Evolutionary conservation across 2,329 filamentous ascomycete species (phyloP), one percentile per base, ranked within the genome.

Genomic region (Allantophomopsis lycopodina): DNA sequence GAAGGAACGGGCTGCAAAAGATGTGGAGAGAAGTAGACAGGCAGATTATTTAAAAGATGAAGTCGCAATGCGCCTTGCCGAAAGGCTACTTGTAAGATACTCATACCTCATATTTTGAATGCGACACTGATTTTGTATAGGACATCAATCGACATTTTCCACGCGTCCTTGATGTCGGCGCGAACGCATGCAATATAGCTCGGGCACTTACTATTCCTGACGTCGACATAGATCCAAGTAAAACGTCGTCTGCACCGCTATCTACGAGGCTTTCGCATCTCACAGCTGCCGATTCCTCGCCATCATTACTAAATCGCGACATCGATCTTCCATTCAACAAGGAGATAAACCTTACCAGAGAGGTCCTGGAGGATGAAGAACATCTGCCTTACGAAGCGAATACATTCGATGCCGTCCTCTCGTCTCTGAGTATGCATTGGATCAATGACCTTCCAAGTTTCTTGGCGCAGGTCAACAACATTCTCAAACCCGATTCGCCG

Each of bases 11-110:
- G 83, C 87, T 1, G 88, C 84, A 1, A 57, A 67, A 35, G 68
- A 89, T 55, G 64, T 72, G 8, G 74, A 84, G 47, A 61, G 71
- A 46, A 87, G 87, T 55, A 73, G 89, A 13, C 73, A 83, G 52
- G 81, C 86, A 17, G 91, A 96, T 62, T 96, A 96, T 55, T 66
- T 98, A 41, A 87, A 88, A 57, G 87, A 96, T 55, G 89, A 96
- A 58, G 82, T 95, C 4, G 91, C 91, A 38, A 68, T 70, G 35
- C 75, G 91, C 37, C 65, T 98, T 18, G 85, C 83, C 51, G 89
- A 96, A 51, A 73, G 91, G 36, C 67, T 98, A 37, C 68, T 96
- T 49, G 83, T 88, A 64, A 40, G 59, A 36, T 35, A 15, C 28
- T 40, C 41, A 48, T 42, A 44, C 44, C 16, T 5, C 14, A 14